Base-by-base conservation (phyloP, 176 grass and related monocot genomes). In the Oryza punctata region DNA sequence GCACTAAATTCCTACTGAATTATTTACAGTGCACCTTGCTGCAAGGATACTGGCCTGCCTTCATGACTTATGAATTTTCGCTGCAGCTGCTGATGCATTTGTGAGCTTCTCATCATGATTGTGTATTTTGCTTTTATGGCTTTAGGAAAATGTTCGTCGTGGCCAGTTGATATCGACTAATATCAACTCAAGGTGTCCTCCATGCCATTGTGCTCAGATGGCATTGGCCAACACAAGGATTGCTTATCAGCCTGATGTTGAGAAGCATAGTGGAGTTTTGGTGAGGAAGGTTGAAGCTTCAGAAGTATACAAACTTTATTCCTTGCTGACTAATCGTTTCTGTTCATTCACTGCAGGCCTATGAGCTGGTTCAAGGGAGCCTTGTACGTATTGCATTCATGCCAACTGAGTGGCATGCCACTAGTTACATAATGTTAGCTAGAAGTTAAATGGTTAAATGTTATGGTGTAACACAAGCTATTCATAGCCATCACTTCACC, bases 361-460 rank as follows among this genome's bases (percentile, higher is more conserved):
- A 96, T 90, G 96, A 99, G 37, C 79, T 99, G 63, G 87, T 96
- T 71, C 96, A 99, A 86, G 96, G 93, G 76, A 92, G 75, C 70
- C 93, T 99, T 88, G 96, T 96, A 94, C 87, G 93, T 88, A 8
- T 16, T 88, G 3, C 40, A 40, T 72, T 28, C 9, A 76, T 10
- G 0, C 29, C 15, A 85, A 21, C 57, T 61, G 7, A 61, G 9
- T 86, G 11, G 60, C 65, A 67, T 57, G 5, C 21, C 16, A 45
- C 38, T 77, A 68, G 13, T 86, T 59, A 63, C 82, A 18, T 65
- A 80, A 4, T 81, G 9, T 54, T 65, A 7, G 35, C 9, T 35
- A 59, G 10, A 18, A 29, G 49, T 19, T 84, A 1, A 2, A 63
- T 71, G 26, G 19, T 70, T 65, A 60, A 69, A 82, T 81, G 33